Conservation (phyloP, 768 basidiomycete genomes). For the Tylopilus felleus region DNA sequence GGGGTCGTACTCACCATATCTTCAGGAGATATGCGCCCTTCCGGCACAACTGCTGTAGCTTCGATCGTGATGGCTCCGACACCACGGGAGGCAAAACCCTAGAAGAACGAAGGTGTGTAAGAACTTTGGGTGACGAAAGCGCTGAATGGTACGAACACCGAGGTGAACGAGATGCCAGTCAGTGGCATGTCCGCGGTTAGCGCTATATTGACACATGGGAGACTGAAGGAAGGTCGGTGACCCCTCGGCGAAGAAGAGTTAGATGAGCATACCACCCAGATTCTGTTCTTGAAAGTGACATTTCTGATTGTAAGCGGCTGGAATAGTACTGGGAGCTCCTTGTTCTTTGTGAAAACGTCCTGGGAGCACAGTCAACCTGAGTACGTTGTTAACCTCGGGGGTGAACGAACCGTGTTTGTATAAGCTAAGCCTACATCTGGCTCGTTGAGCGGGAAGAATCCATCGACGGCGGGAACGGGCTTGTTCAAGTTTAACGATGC, state of each 20-base stretch:
- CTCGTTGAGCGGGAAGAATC: conserved; percentile 60
- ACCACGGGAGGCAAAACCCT: conserved; percentile 69
- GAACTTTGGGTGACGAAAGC: not conserved
- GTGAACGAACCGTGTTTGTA: conserved; percentile 17
- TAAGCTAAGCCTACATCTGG: conserved; percentile 51
- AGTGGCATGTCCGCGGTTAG: conserved; percentile 69
- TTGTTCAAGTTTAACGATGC: conserved; percentile 38
- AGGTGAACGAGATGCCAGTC: conserved; percentile 84
- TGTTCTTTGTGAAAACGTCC: conserved; percentile 46
- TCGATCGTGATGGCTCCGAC: conserved; percentile 69
- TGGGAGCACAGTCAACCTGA: conserved; percentile 5
- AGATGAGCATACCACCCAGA: conserved; percentile 49
- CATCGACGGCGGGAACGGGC: conserved; percentile 45
- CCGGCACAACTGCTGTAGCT: conserved; percentile 69
- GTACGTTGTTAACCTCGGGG: not conserved
- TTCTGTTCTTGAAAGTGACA: conserved; percentile 69
- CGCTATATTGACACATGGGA: conserved; percentile 83
- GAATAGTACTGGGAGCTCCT: conserved; percentile 56
- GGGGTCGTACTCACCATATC: conserved; percentile 50
- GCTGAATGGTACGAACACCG: conserved; percentile 39
- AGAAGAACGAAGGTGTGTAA: not conserved
- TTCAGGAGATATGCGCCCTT: conserved; percentile 74
- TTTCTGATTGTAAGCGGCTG: conserved; percentile 59
- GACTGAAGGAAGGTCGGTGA: conserved; percentile 36
- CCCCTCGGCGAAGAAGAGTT: not conserved